Conservation (phyloP, 495 filamentous ascomycete genomes). For the Arthonia radiata region DNA sequence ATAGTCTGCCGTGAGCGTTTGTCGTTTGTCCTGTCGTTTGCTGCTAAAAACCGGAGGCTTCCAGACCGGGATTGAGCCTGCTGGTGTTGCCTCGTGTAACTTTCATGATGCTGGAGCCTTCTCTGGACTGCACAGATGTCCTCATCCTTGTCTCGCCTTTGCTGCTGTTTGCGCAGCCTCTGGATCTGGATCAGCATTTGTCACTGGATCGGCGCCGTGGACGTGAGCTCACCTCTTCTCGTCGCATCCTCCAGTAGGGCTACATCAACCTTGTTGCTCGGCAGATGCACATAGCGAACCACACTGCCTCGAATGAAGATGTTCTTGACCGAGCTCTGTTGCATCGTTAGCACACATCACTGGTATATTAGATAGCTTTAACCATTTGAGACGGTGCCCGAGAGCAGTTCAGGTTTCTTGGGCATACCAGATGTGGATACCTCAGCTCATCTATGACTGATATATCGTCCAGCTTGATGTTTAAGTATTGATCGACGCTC, state of each 20-base stretch:
- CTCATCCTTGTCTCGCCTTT: slow-evolving; percentile 9
- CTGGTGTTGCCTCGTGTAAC: too few species aligned
- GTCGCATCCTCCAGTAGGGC: slow-evolving; percentile 88
- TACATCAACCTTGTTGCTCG: slow-evolving; percentile 66
- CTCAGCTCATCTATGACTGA: slow-evolving; percentile 70
- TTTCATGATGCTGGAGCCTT: too few species aligned
- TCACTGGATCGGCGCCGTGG: background rate
- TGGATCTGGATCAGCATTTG: background rate
- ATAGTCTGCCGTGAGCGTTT: too few species aligned
- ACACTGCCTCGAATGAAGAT: slow-evolving; percentile 95
- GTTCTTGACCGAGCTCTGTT: slow-evolving; percentile 71
- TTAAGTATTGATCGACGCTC: slow-evolving; percentile 93
- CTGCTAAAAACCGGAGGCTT: too few species aligned
- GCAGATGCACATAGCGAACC: slow-evolving; percentile 85
- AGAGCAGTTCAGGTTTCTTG: background rate
- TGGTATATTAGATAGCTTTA: too few species aligned
- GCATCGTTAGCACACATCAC: too few species aligned
- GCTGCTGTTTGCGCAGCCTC: slow-evolving; percentile 9
- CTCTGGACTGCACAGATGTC: too few species aligned
- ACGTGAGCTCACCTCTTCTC: slow-evolving; percentile 41
- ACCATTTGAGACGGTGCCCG: too few species aligned
- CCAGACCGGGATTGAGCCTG: too few species aligned
- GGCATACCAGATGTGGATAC: slow-evolving; percentile 61
- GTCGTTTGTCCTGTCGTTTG: too few species aligned
- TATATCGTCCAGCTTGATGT: slow-evolving; percentile 96